Evolutionary conservation across 2,329 filamentous ascomycete species (phyloP).

Genomic region (Microdochium nivale): DNA sequence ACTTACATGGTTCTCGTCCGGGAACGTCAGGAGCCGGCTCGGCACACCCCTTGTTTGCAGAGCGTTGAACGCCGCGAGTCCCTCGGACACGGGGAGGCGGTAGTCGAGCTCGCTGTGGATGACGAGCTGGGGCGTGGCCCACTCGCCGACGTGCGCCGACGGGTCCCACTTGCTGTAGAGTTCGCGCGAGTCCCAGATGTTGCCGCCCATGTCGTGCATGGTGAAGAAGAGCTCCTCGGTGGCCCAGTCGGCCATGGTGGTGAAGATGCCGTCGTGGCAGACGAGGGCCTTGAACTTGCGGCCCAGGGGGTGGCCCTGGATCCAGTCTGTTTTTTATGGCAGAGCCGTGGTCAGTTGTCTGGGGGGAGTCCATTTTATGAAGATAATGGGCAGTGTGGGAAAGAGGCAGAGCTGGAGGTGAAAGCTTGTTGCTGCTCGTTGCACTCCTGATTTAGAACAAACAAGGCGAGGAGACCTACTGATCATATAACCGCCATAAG

Average conservation of each 20-base stretch:
- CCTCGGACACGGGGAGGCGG: constrained; percentile 76
- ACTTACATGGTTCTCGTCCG: constrained; percentile 58
- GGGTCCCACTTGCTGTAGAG: constrained; percentile 66
- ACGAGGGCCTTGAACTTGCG: constrained; percentile 82
- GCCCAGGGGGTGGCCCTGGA: constrained; percentile 77
- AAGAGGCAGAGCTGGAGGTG: too few species aligned
- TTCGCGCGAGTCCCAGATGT: constrained; percentile 51
- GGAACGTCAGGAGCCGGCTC: constrained; percentile 73
- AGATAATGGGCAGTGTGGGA: not conserved
- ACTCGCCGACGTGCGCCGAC: constrained; percentile 53
- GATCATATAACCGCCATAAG: constrained; percentile 70
- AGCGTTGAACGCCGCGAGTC: constrained; percentile 77
- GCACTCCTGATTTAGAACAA: too few species aligned
- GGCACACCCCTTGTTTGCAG: constrained; percentile 68
- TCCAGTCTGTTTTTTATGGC: constrained; percentile 57
- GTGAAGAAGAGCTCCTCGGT: constrained; percentile 66
- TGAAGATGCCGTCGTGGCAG: constrained; percentile 81
- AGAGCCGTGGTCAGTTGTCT: constrained; percentile 11
- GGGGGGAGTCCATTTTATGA: too few species aligned
- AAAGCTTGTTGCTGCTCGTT: too few species aligned
- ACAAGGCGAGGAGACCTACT: constrained; percentile 32
- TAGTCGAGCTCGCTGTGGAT: constrained; percentile 92
- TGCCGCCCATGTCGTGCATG: constrained; percentile 57
- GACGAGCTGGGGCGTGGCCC: constrained; percentile 77
- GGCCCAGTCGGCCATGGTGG: constrained; percentile 54